Conservation (phyloP, 1,284 basidiomycete species). For the Cutaneotrichosporon sp. region DNA sequence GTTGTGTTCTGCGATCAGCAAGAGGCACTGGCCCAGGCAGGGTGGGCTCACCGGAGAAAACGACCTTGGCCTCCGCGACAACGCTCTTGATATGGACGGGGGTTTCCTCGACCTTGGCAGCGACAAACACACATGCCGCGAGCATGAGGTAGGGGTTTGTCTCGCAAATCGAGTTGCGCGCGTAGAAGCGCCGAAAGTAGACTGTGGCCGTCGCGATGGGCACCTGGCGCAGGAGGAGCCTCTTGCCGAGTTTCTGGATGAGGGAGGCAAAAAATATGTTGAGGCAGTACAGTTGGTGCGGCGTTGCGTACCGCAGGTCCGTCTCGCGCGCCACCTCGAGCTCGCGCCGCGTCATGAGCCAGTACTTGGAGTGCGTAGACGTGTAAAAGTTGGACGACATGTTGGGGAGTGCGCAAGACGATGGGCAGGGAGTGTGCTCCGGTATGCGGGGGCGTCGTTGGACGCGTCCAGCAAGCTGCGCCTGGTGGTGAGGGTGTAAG, state of each 20-base stretch:
- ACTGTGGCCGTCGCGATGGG: constrained; percentile 89
- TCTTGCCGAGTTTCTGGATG: constrained; percentile 80
- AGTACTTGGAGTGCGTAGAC: constrained; percentile 52
- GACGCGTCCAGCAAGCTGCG: too few species aligned
- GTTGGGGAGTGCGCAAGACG: too few species aligned
- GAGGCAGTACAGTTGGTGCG: constrained; percentile 69
- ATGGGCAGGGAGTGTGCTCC: too few species aligned
- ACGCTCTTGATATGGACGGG: constrained; percentile 91
- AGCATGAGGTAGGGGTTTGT: constrained; percentile 90
- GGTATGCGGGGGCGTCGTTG: too few species aligned
- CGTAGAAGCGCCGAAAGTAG: constrained; percentile 90
- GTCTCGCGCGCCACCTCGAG: constrained; percentile 65
- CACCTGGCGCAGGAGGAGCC: constrained; percentile 74
- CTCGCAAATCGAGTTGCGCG: constrained; percentile 88
- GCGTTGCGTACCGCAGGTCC: constrained; percentile 70
- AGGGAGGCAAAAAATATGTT: constrained; percentile 79
- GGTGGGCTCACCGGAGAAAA: constrained; percentile 66
- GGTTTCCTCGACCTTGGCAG: constrained; percentile 93
- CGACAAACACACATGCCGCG: constrained; percentile 89
- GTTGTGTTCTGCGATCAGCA: constrained; percentile 54
- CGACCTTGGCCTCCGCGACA: constrained; percentile 69
- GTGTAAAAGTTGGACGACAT: constrained; percentile 46
- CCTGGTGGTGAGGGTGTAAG: too few species aligned
- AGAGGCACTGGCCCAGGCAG: background rate
- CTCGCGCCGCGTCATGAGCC: constrained; percentile 76